Evolutionary conservation across 331 rosid genomes (phyloP).

Genomic region (Quercus phellos): DNA sequence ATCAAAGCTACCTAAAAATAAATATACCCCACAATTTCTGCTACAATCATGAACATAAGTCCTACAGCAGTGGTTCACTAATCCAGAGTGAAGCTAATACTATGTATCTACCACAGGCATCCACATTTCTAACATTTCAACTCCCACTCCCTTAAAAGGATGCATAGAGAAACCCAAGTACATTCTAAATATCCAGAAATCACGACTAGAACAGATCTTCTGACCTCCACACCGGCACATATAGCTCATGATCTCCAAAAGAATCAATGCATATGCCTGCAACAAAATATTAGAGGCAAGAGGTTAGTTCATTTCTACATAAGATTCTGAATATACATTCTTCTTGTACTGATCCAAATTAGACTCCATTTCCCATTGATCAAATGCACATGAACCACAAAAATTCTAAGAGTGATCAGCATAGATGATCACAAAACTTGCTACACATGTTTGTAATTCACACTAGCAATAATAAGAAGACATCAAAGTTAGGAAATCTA

Average conservation of each 20-base stretch:
- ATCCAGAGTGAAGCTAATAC: constrained; percentile 25
- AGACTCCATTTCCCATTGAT: neutral
- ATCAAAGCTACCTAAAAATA: constrained; percentile 3
- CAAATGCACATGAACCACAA: neutral
- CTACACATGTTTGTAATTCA: constrained; percentile 1
- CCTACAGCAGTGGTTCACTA: neutral
- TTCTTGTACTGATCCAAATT: constrained; percentile 4
- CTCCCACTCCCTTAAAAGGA: constrained; percentile 35
- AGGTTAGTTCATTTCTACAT: constrained; percentile 19
- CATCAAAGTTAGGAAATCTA: neutral
- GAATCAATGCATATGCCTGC: constrained; percentile 38
- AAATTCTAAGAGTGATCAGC: constrained; percentile 11
- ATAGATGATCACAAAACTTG: neutral
- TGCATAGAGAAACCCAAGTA: constrained; percentile 27
- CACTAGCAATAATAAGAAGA: neutral
- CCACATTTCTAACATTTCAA: constrained; percentile 34
- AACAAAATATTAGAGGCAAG: constrained; percentile 18
- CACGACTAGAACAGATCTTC: constrained; percentile 33
- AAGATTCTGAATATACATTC: constrained; percentile 3
- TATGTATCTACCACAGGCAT: constrained; percentile 48
- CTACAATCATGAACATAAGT: constrained; percentile 20
- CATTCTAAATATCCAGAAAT: constrained; percentile 33
- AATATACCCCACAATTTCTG: constrained; percentile 7
- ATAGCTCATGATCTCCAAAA: constrained; percentile 32
- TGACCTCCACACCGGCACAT: constrained; percentile 45